Evolutionary conservation across 371 early-diverging fungal species (phyloP).

Genomic region (Circinella umbellata): DNA sequence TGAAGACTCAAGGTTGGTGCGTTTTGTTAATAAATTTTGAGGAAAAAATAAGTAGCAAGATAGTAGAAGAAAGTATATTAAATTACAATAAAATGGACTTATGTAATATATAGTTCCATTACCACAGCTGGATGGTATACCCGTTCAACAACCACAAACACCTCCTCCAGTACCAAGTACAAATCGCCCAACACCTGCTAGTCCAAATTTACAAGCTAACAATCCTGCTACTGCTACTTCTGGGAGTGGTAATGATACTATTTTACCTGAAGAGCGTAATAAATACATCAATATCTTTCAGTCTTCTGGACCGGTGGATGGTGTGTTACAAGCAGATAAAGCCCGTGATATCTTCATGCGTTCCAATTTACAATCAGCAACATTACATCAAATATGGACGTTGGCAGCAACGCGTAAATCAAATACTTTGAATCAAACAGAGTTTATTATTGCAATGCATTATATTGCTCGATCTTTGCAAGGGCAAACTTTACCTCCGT

Average conservation of each 20-base stretch:
- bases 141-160: slow-evolving; percentile 18
- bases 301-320: slow-evolving; percentile 67
- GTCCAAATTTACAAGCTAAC: slow-evolving; percentile 9
- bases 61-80: not conserved
- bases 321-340: slow-evolving; percentile 65
- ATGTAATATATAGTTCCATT: slow-evolving; percentile 33
- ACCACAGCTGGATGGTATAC: slow-evolving; percentile 58
- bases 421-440: slow-evolving; percentile 70
- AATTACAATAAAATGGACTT: not conserved
- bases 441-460: slow-evolving; percentile 86
- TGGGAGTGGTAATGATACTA: slow-evolving; percentile 14
- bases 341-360: slow-evolving; percentile 54
- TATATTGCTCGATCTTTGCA: slow-evolving; percentile 75
- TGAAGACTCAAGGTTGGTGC: slow-evolving; percentile 43
- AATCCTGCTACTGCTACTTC: not conserved
- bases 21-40: slow-evolving; percentile 6
- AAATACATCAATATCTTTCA: slow-evolving; percentile 77
- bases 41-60: not conserved
- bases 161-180: slow-evolving; percentile 10
- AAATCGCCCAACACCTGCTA: slow-evolving; percentile 13
- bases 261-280: slow-evolving; percentile 66
- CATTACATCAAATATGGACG: slow-evolving; percentile 59
- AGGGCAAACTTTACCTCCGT: slow-evolving; percentile 60
- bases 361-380: slow-evolving; percentile 55
- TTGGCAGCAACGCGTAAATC: slow-evolving; percentile 74